Evolutionary conservation across 441 rosid genomes (phyloP).

Genomic region (Euphorbia schlechtendalii): DNA sequence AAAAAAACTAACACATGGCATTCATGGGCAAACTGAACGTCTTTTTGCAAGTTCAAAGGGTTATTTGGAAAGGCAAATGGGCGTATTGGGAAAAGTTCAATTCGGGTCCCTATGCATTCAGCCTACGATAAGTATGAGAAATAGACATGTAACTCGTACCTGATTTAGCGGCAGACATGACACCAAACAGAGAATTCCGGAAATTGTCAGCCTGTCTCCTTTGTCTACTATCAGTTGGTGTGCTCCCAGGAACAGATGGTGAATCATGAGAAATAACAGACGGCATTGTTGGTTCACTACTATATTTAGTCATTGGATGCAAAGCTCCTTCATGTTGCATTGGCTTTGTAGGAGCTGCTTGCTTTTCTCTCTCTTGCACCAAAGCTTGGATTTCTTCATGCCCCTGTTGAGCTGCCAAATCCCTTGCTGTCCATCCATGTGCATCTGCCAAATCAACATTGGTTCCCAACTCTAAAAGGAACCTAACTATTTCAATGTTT

Average conservation of each 20-base stretch:
- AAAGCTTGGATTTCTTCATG: constrained; percentile 50
- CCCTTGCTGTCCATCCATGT: constrained; percentile 75
- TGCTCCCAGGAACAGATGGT: constrained; percentile 25
- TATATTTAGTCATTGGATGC: constrained; percentile 36
- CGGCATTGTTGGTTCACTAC: constrained; percentile 56
- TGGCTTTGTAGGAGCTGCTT: constrained; percentile 14
- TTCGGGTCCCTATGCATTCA: no score
- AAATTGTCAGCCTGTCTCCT: constrained; percentile 45
- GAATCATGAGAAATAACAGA: constrained; percentile 14
- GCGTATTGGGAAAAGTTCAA: no score
- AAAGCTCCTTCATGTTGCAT: constrained; percentile 20
- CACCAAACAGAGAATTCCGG: constrained; percentile 64
- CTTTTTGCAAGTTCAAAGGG: no score
- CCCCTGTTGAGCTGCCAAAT: constrained; percentile 78
- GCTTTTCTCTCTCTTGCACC: constrained; percentile 28
- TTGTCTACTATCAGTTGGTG: constrained; percentile 16
- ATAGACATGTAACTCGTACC: constrained; percentile 27
- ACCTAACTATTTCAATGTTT: constrained; percentile 59
- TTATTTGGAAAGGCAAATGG: no score
- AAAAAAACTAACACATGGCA: no score
- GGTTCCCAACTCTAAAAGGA: constrained; percentile 66
- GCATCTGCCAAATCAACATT: constrained; percentile 59
- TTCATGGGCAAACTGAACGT: no score
- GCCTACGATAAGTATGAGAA: background rate
- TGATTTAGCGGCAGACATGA: constrained; percentile 56